These are phyloP conservation scores for Nicotiana noctiflora DNA, from an alignment of 257 asterid genomes.

Conservation along the genomic window DNA sequence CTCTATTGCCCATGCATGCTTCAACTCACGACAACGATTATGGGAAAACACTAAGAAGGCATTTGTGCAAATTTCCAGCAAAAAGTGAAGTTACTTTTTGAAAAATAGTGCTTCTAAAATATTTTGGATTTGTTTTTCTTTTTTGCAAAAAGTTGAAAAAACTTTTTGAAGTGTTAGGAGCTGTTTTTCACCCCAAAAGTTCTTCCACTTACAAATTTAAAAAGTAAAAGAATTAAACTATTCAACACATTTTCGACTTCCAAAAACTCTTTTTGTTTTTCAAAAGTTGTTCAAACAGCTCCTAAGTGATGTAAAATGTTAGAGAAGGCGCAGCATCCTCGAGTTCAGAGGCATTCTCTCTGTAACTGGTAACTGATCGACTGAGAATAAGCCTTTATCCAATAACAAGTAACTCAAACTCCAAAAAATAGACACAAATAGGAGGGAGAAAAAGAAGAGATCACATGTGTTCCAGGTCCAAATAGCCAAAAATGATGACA, in stretches of 20 bases:
- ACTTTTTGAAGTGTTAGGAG: background rate
- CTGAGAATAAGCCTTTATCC: background rate
- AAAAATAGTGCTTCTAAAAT: background rate
- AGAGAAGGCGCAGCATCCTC: background rate
- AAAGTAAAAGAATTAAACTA: background rate
- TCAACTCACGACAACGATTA: background rate
- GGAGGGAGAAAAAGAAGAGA: background rate
- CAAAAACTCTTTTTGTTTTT: background rate
- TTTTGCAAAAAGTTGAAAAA: background rate
- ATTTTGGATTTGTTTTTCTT: too few relatives aligned
- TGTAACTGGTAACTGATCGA: background rate
- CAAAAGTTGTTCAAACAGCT: background rate
- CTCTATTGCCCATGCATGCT: background rate
- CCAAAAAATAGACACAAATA: background rate
- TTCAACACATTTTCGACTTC: background rate
- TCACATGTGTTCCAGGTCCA: background rate
- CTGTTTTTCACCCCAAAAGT: background rate
- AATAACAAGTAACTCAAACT: background rate
- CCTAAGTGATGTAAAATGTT: background rate
- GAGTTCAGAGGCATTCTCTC: background rate
- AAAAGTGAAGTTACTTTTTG: background rate
- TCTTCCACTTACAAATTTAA: background rate
- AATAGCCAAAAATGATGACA: background rate
- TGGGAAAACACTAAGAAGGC: background rate
- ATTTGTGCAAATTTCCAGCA: background rate